Conservation (phyloP, 371 early-diverging fungal species). For the Rhizopus sp. region DNA sequence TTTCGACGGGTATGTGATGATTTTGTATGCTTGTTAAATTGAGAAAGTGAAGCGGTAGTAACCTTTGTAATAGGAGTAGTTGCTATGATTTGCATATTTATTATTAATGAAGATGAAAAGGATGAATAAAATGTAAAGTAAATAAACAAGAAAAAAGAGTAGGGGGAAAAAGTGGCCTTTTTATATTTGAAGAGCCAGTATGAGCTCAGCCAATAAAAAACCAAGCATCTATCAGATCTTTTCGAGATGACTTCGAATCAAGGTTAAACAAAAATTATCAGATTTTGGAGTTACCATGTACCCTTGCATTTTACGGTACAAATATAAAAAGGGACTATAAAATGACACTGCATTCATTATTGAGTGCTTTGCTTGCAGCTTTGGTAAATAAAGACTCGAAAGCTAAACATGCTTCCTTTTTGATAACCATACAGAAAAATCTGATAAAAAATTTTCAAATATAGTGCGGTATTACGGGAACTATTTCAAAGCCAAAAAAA, state of each 20-base stretch:
- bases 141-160: conserved; percentile 9
- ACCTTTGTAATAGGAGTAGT: conserved; percentile 21
- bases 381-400: not conserved
- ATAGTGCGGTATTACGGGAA: not conserved
- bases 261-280: conserved; percentile 25
- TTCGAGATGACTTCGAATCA: conserved; percentile 18
- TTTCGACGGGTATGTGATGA: conserved; percentile 11
- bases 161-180: conserved; percentile 9
- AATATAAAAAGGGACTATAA: not conserved
- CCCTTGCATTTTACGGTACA: conserved; percentile 6
- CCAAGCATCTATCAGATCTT: conserved; percentile 28
- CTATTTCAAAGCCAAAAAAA: not conserved
- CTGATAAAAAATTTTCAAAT: conserved; percentile 13
- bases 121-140: conserved; percentile 6
- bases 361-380: not conserved
- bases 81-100: conserved; percentile 22
- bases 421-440: conserved; percentile 5
- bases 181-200: conserved; percentile 14
- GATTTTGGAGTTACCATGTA: conserved; percentile 25
- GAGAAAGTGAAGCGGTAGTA: conserved; percentile 7
- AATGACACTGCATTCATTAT: not conserved
- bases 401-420: too few relatives aligned
- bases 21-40: conserved; percentile 12
- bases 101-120: conserved; percentile 1
- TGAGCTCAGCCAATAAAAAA: conserved; percentile 21